These are phyloP conservation scores for Amphibolis antarctica DNA, from an alignment of 106 monocot genomes.

Conservation along the genomic window DNA sequence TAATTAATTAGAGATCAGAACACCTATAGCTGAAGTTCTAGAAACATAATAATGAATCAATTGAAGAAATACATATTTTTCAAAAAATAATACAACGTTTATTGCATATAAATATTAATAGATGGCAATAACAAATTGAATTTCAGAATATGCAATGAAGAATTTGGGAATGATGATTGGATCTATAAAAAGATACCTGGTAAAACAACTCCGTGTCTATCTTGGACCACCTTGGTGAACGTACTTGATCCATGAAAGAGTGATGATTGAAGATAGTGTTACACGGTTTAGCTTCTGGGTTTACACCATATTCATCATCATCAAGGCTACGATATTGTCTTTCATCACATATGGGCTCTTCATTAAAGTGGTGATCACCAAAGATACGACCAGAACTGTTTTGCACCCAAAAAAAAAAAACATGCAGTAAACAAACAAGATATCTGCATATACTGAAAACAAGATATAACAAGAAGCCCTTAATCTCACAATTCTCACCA, in stretches of 20 bases:
- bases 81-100: no score
- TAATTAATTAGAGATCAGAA: not conserved
- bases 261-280: conserved; percentile 51
- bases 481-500: no score
- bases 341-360: conserved; percentile 5
- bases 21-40: no score
- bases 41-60: no score
- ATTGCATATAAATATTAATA: no score
- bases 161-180: not conserved
- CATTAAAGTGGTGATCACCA: not conserved
- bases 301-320: conserved; percentile 15
- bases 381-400: conserved; percentile 1
- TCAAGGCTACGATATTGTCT: conserved; percentile 6
- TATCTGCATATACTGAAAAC: no score
- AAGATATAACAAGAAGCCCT: no score
- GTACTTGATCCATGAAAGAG: conserved; percentile 46
- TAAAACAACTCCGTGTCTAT: conserved; percentile 60
- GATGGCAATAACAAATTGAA: no score
- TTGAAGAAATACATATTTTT: no score
- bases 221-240: conserved; percentile 52
- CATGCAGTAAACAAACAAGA: not conserved
- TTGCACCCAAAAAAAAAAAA: conserved; percentile 1
- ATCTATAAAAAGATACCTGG: conserved; percentile 26
- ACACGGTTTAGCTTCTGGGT: conserved; percentile 5
- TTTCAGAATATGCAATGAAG: not conserved